Percentiles rank a stretch among this genome's conserved stretches.
These are phyloP conservation scores for Hypoxylon trugodes DNA, from an alignment of 495 filamentous ascomycete species.

Conservation along the genomic window DNA sequence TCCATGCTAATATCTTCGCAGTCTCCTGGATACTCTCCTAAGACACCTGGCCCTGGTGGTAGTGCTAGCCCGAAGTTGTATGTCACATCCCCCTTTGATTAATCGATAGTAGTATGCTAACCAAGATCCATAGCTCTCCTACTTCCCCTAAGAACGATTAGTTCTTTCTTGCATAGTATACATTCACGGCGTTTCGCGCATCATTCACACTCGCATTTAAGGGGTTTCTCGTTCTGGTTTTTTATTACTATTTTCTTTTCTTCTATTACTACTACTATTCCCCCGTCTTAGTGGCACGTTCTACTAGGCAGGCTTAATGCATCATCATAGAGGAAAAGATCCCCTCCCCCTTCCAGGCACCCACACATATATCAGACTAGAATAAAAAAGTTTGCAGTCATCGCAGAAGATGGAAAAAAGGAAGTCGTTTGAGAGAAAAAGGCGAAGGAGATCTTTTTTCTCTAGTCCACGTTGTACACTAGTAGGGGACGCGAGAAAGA, in stretches of 20 bases:
- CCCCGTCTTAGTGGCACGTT: neutral
- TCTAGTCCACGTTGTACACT: slow-evolving; percentile 13
- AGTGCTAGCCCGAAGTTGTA: slow-evolving; percentile 37
- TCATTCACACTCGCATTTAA: slow-evolving; percentile 2
- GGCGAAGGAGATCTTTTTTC: neutral
- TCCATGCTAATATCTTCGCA: slow-evolving; percentile 25
- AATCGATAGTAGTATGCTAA: slow-evolving; percentile 5
- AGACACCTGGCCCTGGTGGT: slow-evolving; percentile 30
- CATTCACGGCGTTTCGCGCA: slow-evolving; percentile 26
- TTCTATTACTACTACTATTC: too few relatives aligned
- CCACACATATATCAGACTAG: slow-evolving; percentile 21
- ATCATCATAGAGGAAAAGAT: slow-evolving; percentile 27
- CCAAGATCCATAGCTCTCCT: slow-evolving; percentile 18
- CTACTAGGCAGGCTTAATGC: slow-evolving; percentile 28
- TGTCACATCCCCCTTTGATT: neutral
- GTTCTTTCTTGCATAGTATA: slow-evolving; percentile 31
- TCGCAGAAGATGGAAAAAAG: too few relatives aligned
- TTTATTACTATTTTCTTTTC: too few relatives aligned
- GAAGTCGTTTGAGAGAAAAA: neutral
- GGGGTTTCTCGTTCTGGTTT: slow-evolving; percentile 14
- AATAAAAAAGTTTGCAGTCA: slow-evolving; percentile 7
- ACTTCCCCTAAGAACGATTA: slow-evolving; percentile 38
- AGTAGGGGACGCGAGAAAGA: too few relatives aligned
- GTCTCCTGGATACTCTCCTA: slow-evolving; percentile 38
- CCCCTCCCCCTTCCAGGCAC: slow-evolving; percentile 9